These are phyloP conservation scores for Ceratobasidium sp. DNA, from an alignment of 1,284 basidiomycete genomes.

Conservation along the genomic window DNA sequence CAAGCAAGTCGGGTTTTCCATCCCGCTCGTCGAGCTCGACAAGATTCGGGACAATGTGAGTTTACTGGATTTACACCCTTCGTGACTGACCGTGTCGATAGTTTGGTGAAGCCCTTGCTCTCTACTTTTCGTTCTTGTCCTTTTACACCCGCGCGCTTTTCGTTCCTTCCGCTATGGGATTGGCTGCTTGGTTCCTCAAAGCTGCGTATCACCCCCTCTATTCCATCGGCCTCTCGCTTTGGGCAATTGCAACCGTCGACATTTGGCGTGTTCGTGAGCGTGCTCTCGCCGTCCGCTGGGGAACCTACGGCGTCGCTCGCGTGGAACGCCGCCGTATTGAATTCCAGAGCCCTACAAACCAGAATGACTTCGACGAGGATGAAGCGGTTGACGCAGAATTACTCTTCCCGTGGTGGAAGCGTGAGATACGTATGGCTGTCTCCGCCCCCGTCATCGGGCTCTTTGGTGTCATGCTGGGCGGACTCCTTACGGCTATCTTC, in stretches of 20 bases:
- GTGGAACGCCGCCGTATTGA: conserved; percentile 82
- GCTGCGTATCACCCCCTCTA: conserved; percentile 83
- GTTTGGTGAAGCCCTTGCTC: conserved; percentile 89
- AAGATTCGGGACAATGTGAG: conserved; percentile 71
- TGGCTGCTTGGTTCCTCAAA: conserved; percentile 72
- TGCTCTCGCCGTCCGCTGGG: conserved; percentile 82
- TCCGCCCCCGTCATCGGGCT: conserved; percentile 83
- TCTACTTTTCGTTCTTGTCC: conserved; percentile 91
- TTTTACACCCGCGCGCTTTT: conserved; percentile 83
- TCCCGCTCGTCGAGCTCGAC: conserved; percentile 64
- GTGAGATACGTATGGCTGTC: conserved; percentile 79
- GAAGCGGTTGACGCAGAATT: conserved; percentile 48
- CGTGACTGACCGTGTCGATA: conserved; percentile 55
- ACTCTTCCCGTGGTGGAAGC: conserved; percentile 74
- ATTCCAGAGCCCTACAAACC: conserved; percentile 58
- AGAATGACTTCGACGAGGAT: conserved; percentile 55
- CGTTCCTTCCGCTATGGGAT: conserved; percentile 74
- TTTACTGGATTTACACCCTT: background rate
- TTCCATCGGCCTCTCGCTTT: conserved; percentile 78
- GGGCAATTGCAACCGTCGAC: conserved; percentile 89
- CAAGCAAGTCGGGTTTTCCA: conserved; percentile 67
- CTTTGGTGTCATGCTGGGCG: conserved; percentile 78
- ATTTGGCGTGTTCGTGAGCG: conserved; percentile 89
- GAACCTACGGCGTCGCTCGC: conserved; percentile 78
- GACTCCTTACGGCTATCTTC: conserved; percentile 83